phyloP scores from a whole-genome alignment of 2,329 filamentous ascomycete species.

The Penicillium sp. region DNA sequence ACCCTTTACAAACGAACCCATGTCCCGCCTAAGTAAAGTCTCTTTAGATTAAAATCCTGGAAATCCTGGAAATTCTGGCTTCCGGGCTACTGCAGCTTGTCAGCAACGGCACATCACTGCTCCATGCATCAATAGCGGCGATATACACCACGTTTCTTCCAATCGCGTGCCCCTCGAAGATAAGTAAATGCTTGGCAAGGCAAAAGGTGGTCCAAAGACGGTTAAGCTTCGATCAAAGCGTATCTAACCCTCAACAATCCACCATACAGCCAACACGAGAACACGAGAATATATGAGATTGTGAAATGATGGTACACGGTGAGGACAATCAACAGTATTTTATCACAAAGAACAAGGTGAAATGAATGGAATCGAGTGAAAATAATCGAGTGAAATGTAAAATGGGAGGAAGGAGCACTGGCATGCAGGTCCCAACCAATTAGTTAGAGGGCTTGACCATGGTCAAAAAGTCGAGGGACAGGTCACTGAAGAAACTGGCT shows the following conservation, averaged over 20 bases:
- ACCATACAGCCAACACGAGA: neutral
- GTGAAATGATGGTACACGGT: neutral
- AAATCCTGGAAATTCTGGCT: constrained; percentile 2
- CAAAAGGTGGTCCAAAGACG: neutral
- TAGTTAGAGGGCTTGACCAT: constrained; percentile 35
- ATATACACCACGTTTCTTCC: constrained; percentile 4
- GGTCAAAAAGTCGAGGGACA: constrained; percentile 37
- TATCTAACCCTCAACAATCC: neutral
- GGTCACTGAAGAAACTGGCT: constrained; percentile 39
- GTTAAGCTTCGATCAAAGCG: constrained; percentile 8
- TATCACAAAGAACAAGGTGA: neutral
- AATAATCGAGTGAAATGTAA: neutral
- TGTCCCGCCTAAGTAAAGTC: neutral
- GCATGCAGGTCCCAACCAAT: constrained; percentile 9
- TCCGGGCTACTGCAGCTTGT: neutral
- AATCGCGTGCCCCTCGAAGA: neutral
- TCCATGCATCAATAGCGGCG: neutral
- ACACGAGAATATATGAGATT: neutral
- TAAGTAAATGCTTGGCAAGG: constrained; percentile 11
- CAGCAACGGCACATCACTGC: neutral
- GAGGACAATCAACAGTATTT: neutral
- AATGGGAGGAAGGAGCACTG: no score
- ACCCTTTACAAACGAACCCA: neutral
- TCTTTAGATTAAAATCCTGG: neutral
- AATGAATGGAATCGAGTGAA: neutral